Base-by-base conservation (phyloP, 2,329 filamentous ascomycete species). In the Aspergillus neoniger region DNA sequence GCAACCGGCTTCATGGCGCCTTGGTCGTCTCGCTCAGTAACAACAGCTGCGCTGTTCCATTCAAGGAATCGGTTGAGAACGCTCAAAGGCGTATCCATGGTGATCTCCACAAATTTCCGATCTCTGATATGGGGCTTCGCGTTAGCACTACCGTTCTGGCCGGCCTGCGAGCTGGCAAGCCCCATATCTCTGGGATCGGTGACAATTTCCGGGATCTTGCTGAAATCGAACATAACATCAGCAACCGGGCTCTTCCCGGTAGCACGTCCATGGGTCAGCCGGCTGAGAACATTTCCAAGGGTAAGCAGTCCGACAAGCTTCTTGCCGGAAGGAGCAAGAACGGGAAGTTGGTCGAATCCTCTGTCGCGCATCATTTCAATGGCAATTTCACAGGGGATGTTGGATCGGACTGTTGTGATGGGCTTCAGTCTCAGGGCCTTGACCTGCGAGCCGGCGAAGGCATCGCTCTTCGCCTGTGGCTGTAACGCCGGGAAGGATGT, bases 301-400 rank as follows among this genome's bases (percentile, higher is more conserved):
- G 95, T 99, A 41, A 99, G 91, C 6, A 99, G 86, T 36, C 95
- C 95, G 54, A 96, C 92, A 6, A 99, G 89, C 71, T 87, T 88
- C 64, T 82, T 85, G 63, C 87, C 87, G 4, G 85, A 85, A 17
- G 87, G 80, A 0, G 88, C 84, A 8, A 96, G 88, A 15, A 99
- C 95, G 47, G 95, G 95, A 44, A 99, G 89, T 79, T 99, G 96
- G 74, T 99, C 96, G 76, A 97, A 99, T 64, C 92, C 92, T 81
- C 95, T 96, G 73, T 99, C 95, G 68, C 94, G 91, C 95, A 99
- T 98, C 63, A 91, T 93, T 81, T 99, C 95, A 66, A 98, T 92
- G 56, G 96, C 95, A 67, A 94, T 91, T 64, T 91, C 85, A 79
- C 93, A 96, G 2, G 86, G 78, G 32, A 88, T 88, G 56, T 84